Conservation (phyloP, 805 yeast genomes). For the Kodamaea lidongshanica region DNA sequence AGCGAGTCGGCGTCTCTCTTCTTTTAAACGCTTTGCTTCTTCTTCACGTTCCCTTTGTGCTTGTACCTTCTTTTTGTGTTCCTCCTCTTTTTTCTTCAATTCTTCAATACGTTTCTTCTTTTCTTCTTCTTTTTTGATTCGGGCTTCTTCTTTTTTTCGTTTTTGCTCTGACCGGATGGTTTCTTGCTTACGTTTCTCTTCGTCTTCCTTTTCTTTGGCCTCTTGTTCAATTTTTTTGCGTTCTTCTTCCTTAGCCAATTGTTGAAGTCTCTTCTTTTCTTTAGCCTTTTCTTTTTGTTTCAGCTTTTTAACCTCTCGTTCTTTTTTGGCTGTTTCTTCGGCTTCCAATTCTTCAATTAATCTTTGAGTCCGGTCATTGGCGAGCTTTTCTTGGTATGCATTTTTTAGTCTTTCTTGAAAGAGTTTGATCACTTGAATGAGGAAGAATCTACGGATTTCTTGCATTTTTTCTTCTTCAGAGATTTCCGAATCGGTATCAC, state of each 20-base stretch:
- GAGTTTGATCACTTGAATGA: conserved; percentile 71
- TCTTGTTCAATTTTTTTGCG: conserved; percentile 48
- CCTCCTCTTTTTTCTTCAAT: conserved; percentile 27
- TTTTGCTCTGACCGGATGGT: conserved; percentile 32
- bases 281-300: conserved; percentile 62
- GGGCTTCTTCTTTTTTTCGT: conserved; percentile 33
- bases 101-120: conserved; percentile 39
- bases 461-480: conserved; percentile 58
- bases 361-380: conserved; percentile 62
- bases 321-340: conserved; percentile 59
- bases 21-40: conserved; percentile 20
- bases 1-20: conserved; percentile 8
- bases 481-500: conserved; percentile 32
- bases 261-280: conserved; percentile 61
- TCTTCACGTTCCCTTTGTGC: conserved; percentile 28
- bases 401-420: conserved; percentile 66
- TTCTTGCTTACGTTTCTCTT: conserved; percentile 27
- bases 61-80: conserved; percentile 25
- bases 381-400: conserved; percentile 74
- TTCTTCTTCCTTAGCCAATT: conserved; percentile 59
- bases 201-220: conserved; percentile 34
- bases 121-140: conserved; percentile 42
- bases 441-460: conserved; percentile 76
- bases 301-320: conserved; percentile 59
- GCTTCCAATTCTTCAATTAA: conserved; percentile 65